Percentiles rank a stretch among this genome's conserved stretches.
These are phyloP conservation scores for Camelina hispida DNA, from an alignment of 345 rosid species.

Conservation along the genomic window DNA sequence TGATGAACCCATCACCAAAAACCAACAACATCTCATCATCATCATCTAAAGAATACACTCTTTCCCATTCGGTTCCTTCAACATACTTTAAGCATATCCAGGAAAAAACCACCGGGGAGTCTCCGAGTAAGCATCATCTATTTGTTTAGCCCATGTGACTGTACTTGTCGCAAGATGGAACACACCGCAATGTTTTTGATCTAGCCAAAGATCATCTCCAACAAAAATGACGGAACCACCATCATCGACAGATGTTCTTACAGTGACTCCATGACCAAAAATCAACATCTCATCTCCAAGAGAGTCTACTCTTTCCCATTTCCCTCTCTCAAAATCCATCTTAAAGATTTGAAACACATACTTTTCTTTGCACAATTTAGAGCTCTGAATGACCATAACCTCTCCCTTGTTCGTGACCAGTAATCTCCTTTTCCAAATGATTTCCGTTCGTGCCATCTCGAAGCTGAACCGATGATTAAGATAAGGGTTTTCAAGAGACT, in stretches of 20 bases:
- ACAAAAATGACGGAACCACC: background rate
- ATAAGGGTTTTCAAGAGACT: background rate
- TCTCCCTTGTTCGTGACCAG: background rate
- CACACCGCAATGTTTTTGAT: background rate
- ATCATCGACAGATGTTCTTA: background rate
- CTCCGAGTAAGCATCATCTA: background rate
- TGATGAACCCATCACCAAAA: no score
- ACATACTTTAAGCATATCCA: no score
- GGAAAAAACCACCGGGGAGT: background rate
- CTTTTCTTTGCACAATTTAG: background rate
- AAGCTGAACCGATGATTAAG: background rate
- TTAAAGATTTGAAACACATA: background rate
- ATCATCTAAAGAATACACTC: no score
- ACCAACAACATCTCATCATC: no score
- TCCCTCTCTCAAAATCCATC: background rate
- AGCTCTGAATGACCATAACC: background rate
- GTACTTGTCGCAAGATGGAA: background rate
- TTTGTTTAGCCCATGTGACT: background rate
- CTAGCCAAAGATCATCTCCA: background rate
- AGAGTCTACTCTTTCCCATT: background rate
- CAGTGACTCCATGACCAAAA: background rate
- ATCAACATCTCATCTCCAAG: background rate
- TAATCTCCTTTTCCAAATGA: background rate
- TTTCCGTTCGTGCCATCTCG: background rate
- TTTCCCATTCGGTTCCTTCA: no score